These are phyloP conservation scores for Leonotis leonurus DNA, from an alignment of 257 asterid genomes.

Conservation along the genomic window DNA sequence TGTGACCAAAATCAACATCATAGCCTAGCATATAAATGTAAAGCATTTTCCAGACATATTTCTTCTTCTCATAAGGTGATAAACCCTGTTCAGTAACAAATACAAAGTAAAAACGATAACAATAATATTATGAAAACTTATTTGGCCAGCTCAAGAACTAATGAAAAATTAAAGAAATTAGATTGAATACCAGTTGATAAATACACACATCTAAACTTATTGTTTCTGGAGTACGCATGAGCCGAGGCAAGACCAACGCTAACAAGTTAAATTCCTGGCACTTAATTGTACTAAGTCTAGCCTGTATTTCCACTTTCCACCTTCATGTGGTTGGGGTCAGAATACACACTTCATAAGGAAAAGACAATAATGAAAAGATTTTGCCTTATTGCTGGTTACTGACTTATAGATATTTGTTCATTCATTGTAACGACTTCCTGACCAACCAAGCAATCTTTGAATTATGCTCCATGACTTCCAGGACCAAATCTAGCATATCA, in stretches of 20 bases:
- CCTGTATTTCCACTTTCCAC: background rate
- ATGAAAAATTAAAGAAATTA: background rate
- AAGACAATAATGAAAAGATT: background rate
- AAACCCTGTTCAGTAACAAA: conserved; percentile 51
- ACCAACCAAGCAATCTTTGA: background rate
- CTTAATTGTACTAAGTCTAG: conserved; percentile 3
- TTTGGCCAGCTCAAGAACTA: background rate
- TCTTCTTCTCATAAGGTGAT: conserved; percentile 94
- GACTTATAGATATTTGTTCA: background rate
- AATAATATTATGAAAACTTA: background rate
- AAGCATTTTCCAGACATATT: conserved; percentile 99
- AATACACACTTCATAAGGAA: conserved; percentile 4
- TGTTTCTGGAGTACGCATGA: conserved; percentile 6
- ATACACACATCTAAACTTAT: background rate
- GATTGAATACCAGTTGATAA: background rate
- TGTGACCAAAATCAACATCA: conserved; percentile 99
- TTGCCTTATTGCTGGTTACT: background rate
- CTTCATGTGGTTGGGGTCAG: background rate
- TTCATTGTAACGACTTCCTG: background rate
- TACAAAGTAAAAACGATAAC: conserved; percentile 1
- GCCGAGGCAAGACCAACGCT: conserved; percentile 6
- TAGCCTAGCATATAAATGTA: conserved; percentile 97
- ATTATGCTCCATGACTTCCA: background rate
- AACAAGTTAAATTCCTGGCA: conserved; percentile 7
- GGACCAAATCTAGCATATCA: background rate